A percentile compares a stretch with the other conserved stretches of the same genome.
Conservation (phyloP, 192 early-diverging fungal species). For the Coemansia sp. region DNA sequence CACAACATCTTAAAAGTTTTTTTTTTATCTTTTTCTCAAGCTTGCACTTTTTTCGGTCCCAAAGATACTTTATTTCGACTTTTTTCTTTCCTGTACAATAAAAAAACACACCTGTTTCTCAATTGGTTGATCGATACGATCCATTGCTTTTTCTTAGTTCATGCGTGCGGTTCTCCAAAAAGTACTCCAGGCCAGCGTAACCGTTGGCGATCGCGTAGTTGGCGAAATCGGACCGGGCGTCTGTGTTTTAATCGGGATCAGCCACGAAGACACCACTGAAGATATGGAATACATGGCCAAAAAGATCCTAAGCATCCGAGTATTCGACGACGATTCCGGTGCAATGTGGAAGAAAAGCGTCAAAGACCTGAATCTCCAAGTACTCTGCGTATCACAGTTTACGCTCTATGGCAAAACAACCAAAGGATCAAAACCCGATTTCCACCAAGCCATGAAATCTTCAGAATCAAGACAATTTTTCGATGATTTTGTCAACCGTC, state of each 20-base stretch:
- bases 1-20: too few species aligned
- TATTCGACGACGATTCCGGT: slow-evolving; percentile 72
- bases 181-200: slow-evolving; percentile 64
- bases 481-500: slow-evolving; percentile 65
- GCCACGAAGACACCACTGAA: slow-evolving; percentile 62
- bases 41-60: too few species aligned
- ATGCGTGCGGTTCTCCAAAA: slow-evolving; percentile 70
- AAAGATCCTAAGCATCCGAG: slow-evolving; percentile 75
- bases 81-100: not conserved
- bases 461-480: slow-evolving; percentile 70
- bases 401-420: slow-evolving; percentile 81
- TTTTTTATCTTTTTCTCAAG: not conserved
- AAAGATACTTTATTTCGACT: too few species aligned
- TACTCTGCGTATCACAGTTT: slow-evolving; percentile 92
- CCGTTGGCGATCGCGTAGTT: slow-evolving; percentile 73
- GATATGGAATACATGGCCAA: slow-evolving; percentile 86
- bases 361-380: slow-evolving; percentile 67
- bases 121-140: not conserved
- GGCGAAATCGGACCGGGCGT: slow-evolving; percentile 78
- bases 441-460: slow-evolving; percentile 85
- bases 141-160: not conserved
- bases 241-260: slow-evolving; percentile 72
- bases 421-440: slow-evolving; percentile 91
- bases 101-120: not conserved
- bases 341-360: slow-evolving; percentile 80